Conservation (phyloP, 2,329 filamentous ascomycete species). For the Fusarium sp. region DNA sequence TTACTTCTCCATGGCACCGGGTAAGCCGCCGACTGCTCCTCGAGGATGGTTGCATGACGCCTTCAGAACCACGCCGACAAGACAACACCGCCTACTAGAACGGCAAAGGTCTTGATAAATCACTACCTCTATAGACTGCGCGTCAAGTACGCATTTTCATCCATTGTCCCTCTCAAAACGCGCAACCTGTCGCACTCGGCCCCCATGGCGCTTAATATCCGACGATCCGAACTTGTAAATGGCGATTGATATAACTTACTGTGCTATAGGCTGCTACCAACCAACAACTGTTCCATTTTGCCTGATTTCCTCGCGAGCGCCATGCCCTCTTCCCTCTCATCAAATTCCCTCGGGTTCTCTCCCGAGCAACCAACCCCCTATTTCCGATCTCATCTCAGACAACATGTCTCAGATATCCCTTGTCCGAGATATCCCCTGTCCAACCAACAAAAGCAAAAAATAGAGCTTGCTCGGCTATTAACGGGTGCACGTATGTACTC, state of each 20-base stretch:
- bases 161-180: background rate
- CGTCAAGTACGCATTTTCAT: background rate
- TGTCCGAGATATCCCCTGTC: background rate
- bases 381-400: background rate
- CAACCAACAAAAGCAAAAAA: background rate
- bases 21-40: background rate
- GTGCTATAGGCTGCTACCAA: too few relatives aligned
- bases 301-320: background rate
- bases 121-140: background rate
- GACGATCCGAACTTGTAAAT: background rate
- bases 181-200: background rate
- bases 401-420: background rate
- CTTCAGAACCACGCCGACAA: background rate
- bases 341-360: background rate
- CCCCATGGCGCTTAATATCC: background rate
- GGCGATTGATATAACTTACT: background rate
- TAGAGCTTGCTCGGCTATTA: background rate
- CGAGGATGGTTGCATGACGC: background rate
- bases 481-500: background rate
- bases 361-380: background rate
- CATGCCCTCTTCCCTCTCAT: background rate
- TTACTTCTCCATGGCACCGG: background rate
- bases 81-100: background rate
- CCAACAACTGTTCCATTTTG: fast-evolving
- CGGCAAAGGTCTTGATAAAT: background rate